phyloP scores from a whole-genome alignment of 768 basidiomycete genomes.

The Trametes punicea region DNA sequence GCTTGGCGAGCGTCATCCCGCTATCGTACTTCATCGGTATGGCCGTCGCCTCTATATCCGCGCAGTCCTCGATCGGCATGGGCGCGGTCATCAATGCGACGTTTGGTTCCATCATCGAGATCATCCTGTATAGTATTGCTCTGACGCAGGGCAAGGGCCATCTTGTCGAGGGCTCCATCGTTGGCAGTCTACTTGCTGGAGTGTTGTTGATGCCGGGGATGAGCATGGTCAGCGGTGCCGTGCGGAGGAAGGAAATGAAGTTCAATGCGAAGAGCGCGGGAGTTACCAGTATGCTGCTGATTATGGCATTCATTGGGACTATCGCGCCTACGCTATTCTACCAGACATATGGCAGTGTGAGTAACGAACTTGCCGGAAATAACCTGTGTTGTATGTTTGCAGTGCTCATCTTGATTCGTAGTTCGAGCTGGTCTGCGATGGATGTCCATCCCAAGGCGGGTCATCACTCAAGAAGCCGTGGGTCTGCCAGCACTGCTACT shows the following conservation, averaged over 20 bases:
- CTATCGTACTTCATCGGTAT: constrained; percentile 99
- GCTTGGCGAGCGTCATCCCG: constrained; percentile 90
- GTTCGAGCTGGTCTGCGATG: constrained; percentile 86
- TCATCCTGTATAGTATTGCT: constrained; percentile 88
- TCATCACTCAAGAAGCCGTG: constrained; percentile 48
- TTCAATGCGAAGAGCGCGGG: constrained; percentile 99
- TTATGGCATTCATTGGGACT: constrained; percentile 99
- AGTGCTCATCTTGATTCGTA: constrained; percentile 29
- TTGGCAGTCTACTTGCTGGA: constrained; percentile 92
- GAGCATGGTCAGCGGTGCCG: constrained; percentile 90
- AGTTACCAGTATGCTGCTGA: constrained; percentile 98
- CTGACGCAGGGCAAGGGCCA: constrained; percentile 88
- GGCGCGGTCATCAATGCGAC: constrained; percentile 99
- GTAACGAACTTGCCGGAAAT: constrained; percentile 31
- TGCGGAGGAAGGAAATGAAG: constrained; percentile 89
- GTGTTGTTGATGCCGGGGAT: constrained; percentile 96
- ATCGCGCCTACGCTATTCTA: constrained; percentile 96
- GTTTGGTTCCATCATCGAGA: constrained; percentile 98
- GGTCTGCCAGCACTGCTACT: constrained; percentile 91
- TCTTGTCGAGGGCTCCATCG: constrained; percentile 95
- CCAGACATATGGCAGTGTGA: constrained; percentile 94
- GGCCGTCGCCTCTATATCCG: constrained; percentile 99
- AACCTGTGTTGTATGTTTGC: not conserved
- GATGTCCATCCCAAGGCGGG: constrained; percentile 53
- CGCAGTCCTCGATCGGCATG: constrained; percentile 98